Base-by-base conservation (phyloP, 2,329 filamentous ascomycete genomes). In the Sporothrix luriei region DNA sequence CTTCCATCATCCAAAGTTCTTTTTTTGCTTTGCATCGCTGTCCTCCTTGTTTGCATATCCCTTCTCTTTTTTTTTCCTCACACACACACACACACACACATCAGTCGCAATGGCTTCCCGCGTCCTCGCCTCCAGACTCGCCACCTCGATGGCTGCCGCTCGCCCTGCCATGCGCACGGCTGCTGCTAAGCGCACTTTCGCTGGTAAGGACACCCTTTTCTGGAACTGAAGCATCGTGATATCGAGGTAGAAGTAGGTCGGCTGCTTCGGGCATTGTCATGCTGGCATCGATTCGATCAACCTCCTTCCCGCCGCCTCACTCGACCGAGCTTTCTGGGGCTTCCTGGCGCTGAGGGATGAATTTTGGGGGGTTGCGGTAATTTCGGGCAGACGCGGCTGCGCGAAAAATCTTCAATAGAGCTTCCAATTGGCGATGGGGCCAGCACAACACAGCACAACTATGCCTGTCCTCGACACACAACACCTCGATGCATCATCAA, bases 21-120 rank as follows among this genome's bases (percentile, higher is more conserved):
- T 33, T 66, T 71, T 69, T 64, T 70, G 73, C 72, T 74, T 73
- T 68, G 72, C 75, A 73, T 73, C 73, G 74, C 73, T 49, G 61
- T 49, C 43, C 57, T 62, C 57, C 11, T 59, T 68, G 55, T 70
- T 72, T 73, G 71, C 71, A 70, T 68, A 69, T 68, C 70, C 66
- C 70, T 71, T 70, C 70, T 62, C 69, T 72, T 81, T 80, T 79
- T 78, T 33, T 49, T 80, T 79, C 83, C 82, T 68, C 62, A 55
- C 70, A 69, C 61, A 66, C 66, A 70, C 70, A 72, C 62, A 55
- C 70, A 69, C 61, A 66, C 66, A 70, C 70, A 72, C 84, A 85
- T 82, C 84, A 84, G 83, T 88, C 87, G 87, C 87, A 92, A 93
- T 93, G 91, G 89, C 90, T 82, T 86, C 88, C 82, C 90, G 91